A percentile compares a stretch with the other conserved stretches of the same genome.
Evolutionary conservation across 768 basidiomycete species (phyloP).

Genomic region (Lentinula detonsa): DNA sequence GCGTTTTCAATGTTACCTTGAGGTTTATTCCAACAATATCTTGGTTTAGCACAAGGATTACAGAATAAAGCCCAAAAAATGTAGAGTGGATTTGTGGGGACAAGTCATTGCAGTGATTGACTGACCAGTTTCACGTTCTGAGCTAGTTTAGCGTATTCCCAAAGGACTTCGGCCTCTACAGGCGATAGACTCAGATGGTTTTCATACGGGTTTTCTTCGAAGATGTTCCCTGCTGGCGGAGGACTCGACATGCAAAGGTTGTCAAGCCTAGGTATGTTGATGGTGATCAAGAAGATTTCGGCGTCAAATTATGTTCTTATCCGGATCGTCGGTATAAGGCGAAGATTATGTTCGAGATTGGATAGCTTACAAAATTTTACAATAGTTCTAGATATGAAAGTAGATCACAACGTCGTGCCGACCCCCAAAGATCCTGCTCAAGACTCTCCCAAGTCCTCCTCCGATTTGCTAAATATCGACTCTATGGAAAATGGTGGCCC

Average conservation of each 20-base stretch:
- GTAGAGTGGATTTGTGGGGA: not conserved
- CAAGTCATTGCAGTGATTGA: not conserved
- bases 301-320: too few species aligned
- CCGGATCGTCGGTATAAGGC: too few species aligned
- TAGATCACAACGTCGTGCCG: not conserved
- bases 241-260: not conserved
- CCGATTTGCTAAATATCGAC: not conserved
- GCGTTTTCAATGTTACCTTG: conserved; percentile 68
- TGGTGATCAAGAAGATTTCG: not conserved
- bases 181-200: conserved; percentile 59
- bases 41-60: not conserved
- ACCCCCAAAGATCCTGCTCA: not conserved
- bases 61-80: not conserved
- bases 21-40: not conserved
- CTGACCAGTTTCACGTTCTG: conserved; percentile 74
- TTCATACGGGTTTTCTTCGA: conserved; percentile 66
- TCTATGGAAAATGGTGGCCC: conserved; percentile 3
- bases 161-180: conserved; percentile 75
- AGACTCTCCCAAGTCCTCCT: not conserved
- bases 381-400: not conserved
- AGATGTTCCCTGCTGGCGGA: conserved; percentile 25
- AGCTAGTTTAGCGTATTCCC: conserved; percentile 89
- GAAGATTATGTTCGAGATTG: too few species aligned
- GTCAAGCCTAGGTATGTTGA: not conserved
- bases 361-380: too few species aligned